Percentiles rank a stretch among this genome's conserved stretches.
Conservation (phyloP, 2,329 filamentous ascomycete genomes). For the Ciborinia camelliae region DNA sequence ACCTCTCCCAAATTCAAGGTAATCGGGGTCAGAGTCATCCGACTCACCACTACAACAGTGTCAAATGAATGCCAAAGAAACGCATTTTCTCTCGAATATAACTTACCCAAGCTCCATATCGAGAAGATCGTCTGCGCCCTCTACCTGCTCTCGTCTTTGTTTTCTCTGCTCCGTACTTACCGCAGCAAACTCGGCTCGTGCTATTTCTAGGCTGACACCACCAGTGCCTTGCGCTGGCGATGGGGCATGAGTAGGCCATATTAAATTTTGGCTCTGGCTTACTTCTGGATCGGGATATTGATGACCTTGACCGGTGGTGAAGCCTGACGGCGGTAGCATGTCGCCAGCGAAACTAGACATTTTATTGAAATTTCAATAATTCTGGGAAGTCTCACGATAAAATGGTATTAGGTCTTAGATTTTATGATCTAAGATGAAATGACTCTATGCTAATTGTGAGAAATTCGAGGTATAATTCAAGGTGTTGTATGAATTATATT, state of each 20-base stretch:
- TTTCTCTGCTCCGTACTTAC: conserved; percentile 17
- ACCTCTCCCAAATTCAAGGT: conserved; percentile 41
- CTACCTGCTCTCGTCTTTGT: conserved; percentile 14
- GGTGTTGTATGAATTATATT: background rate
- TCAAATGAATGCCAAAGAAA: background rate
- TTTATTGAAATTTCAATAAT: too few species aligned
- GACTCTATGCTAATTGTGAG: background rate
- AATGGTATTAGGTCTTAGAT: background rate
- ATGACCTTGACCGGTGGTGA: background rate
- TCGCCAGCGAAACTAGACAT: background rate
- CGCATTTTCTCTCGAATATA: background rate
- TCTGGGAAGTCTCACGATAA: background rate
- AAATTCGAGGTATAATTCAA: background rate
- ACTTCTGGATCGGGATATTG: conserved; percentile 25
- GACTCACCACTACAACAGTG: conserved; percentile 15
- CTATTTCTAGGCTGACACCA: background rate
- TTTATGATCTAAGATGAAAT: background rate
- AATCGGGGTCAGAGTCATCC: conserved; percentile 43
- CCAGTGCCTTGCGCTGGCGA: background rate
- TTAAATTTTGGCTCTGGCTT: conserved; percentile 13
- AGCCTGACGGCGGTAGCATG: background rate
- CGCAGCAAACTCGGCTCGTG: conserved; percentile 20
- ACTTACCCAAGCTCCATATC: conserved; percentile 12
- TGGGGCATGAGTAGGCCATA: conserved; percentile 8
- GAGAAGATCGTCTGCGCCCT: conserved; percentile 16